phyloP scores from a whole-genome alignment of 2,329 filamentous ascomycete genomes.

The Polytolypa hystricis region DNA sequence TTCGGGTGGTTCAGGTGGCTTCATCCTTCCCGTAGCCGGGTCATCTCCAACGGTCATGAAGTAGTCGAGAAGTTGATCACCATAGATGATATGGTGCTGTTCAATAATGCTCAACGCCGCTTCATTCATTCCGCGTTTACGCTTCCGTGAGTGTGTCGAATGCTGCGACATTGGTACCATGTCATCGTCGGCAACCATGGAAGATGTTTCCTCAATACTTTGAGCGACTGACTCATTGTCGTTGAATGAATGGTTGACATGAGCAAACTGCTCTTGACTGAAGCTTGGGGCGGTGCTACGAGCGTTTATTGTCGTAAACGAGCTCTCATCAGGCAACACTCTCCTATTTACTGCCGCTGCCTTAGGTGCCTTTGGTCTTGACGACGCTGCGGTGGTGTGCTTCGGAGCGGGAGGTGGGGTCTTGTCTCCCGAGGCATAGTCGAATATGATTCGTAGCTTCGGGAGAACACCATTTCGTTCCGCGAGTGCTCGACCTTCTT shows the following conservation, averaged over 20 bases:
- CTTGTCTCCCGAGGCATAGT: constrained; percentile 71
- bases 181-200: constrained; percentile 75
- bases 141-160: constrained; percentile 50
- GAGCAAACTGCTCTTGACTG: constrained; percentile 4
- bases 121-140: constrained; percentile 62
- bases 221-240: constrained; percentile 79
- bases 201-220: constrained; percentile 69
- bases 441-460: constrained; percentile 76
- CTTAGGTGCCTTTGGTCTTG: constrained; percentile 69
- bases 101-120: constrained; percentile 41
- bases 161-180: constrained; percentile 59
- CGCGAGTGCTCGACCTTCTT: constrained; percentile 68
- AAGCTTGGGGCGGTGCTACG: constrained; percentile 3
- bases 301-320: constrained; percentile 6
- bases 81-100: constrained; percentile 80
- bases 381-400: constrained; percentile 59
- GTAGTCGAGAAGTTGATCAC: constrained; percentile 89
- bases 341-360: constrained; percentile 31
- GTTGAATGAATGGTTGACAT: constrained; percentile 20
- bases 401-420: constrained; percentile 91
- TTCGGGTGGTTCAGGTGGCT: constrained; percentile 65
- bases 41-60: constrained; percentile 80
- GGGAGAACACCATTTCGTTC: constrained; percentile 79
- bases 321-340: constrained; percentile 2
- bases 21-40: constrained; percentile 46